These are phyloP conservation scores for Zygoascus tannicola DNA, from an alignment of 805 yeast genomes.

Conservation along the genomic window DNA sequence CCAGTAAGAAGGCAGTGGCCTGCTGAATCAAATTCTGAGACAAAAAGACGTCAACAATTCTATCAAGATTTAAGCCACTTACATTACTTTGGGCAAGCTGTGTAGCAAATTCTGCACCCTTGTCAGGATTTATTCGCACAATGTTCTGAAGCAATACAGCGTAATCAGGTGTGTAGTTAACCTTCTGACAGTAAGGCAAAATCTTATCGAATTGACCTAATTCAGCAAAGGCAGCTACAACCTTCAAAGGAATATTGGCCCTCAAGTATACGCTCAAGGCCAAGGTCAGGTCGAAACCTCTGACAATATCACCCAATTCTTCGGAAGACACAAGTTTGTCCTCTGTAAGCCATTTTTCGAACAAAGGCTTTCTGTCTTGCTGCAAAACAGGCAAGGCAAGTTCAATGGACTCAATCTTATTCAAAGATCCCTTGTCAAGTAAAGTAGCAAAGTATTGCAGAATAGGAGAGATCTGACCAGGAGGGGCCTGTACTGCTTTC, in stretches of 20 bases:
- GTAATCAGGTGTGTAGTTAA: slow-evolving; percentile 81
- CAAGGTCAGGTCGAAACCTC: slow-evolving; percentile 73
- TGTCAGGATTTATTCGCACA: slow-evolving; percentile 90
- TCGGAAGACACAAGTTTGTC: slow-evolving; percentile 93
- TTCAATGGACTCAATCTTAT: slow-evolving; percentile 88
- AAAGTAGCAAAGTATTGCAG: slow-evolving; percentile 85
- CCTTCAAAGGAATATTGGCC: slow-evolving; percentile 76
- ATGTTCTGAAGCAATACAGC: slow-evolving; percentile 82
- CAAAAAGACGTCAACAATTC: slow-evolving; percentile 85
- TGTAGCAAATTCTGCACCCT: slow-evolving; percentile 94
- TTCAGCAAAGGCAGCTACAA: slow-evolving; percentile 86
- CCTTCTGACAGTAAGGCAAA: slow-evolving; percentile 86
- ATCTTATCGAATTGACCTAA: slow-evolving; percentile 94
- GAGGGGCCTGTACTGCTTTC: slow-evolving; percentile 82
- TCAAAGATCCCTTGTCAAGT: slow-evolving; percentile 85
- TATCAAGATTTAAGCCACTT: slow-evolving; percentile 63
- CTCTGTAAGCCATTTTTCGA: slow-evolving; percentile 95
- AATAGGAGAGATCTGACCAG: slow-evolving; percentile 92
- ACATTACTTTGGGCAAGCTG: slow-evolving; percentile 63
- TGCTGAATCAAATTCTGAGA: slow-evolving; percentile 92
- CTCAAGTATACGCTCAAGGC: slow-evolving; percentile 88
- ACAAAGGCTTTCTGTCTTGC: slow-evolving; percentile 85
- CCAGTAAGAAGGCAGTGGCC: slow-evolving; percentile 94
- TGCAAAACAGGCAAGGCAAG: slow-evolving; percentile 91
- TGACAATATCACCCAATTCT: slow-evolving; percentile 93